These are phyloP conservation scores for Chrysoporthe deuterocubensis DNA, from an alignment of 2,329 filamentous ascomycete genomes.

Conservation along the genomic window DNA sequence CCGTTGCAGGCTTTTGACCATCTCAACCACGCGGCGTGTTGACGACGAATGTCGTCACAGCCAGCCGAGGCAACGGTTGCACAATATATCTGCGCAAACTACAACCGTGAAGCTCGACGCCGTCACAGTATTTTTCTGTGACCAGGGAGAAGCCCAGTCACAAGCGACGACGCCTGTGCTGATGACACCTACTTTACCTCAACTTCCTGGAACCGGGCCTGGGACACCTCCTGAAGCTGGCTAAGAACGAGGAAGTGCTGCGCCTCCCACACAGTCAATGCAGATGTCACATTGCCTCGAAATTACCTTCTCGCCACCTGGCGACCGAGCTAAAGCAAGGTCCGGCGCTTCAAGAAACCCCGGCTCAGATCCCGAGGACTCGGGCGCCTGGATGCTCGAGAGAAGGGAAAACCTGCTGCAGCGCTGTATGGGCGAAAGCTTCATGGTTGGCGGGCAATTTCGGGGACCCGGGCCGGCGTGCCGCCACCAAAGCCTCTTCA, in stretches of 20 bases:
- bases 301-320: conserved; percentile 8
- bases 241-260: background rate
- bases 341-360: background rate
- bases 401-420: conserved; percentile 20
- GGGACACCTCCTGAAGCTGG: background rate
- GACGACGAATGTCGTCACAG: background rate
- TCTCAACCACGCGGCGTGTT: background rate
- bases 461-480: conserved; percentile 24
- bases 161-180: background rate
- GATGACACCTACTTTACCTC: background rate
- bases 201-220: background rate
- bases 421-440: conserved; percentile 7
- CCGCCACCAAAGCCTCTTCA: conserved; percentile 19
- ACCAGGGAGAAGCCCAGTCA: background rate
- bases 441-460: conserved; percentile 28
- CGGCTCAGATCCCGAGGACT: background rate
- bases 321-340: conserved; percentile 1
- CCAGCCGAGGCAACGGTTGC: background rate
- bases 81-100: too few relatives aligned
- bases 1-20: background rate
- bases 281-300: conserved; percentile 2
- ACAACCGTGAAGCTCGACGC: background rate
- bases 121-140: too few relatives aligned
- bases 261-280: background rate
- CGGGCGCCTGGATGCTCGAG: background rate